These are phyloP conservation scores for Fomitopsis betulina DNA, from an alignment of 1,284 basidiomycete species.

Conservation along the genomic window DNA sequence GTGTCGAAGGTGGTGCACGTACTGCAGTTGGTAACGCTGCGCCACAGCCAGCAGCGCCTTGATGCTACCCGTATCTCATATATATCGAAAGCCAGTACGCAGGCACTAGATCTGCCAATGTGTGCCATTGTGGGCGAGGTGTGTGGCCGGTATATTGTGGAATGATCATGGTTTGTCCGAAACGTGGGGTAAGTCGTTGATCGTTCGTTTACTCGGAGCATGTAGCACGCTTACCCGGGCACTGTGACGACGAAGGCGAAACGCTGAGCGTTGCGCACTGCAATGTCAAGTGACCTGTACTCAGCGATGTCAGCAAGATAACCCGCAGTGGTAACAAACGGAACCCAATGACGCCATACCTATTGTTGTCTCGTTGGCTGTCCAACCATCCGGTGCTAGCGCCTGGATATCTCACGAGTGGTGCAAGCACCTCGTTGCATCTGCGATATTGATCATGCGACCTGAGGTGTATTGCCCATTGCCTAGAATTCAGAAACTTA, in stretches of 20 bases:
- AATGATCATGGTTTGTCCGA: background rate
- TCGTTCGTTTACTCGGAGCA: background rate
- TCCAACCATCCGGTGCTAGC: too few relatives aligned
- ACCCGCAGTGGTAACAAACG: background rate
- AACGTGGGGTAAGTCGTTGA: background rate
- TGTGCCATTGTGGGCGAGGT: background rate
- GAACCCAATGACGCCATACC: background rate
- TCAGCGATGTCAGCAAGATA: background rate
- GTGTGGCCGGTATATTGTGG: background rate
- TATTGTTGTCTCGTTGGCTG: background rate
- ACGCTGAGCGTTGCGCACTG: background rate
- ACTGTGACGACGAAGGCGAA: background rate
- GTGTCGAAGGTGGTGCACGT: constrained; percentile 2
- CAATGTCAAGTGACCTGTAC: background rate
- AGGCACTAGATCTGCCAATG: background rate
- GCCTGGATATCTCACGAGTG: too few relatives aligned
- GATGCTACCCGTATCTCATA: constrained; percentile 30
- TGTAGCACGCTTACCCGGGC: background rate
- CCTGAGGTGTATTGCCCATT: too few relatives aligned
- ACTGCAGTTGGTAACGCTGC: constrained; percentile 32
- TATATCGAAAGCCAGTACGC: constrained; percentile 26
- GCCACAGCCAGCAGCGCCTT: constrained; percentile 21
- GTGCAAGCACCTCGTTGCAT: too few relatives aligned
- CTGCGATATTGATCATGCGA: too few relatives aligned
- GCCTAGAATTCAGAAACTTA: too few relatives aligned